Conservation (phyloP, 2,329 filamentous ascomycete species). For the Pseudocercospora vitis region DNA sequence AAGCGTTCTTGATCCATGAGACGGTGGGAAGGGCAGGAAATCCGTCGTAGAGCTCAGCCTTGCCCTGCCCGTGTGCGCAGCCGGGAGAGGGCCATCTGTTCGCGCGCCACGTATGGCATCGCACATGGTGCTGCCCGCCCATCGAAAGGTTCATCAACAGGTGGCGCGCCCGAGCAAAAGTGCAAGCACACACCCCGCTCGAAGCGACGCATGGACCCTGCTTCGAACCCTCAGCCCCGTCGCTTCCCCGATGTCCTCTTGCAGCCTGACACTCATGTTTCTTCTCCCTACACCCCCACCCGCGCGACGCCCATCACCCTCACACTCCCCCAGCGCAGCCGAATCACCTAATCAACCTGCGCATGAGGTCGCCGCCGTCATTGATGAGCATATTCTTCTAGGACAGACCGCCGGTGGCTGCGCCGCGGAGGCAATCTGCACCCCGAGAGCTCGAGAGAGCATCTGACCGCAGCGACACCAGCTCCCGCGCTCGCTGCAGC, state of each 20-base stretch:
- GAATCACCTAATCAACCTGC: neutral
- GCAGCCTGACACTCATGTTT: neutral
- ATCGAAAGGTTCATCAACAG: neutral
- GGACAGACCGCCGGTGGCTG: neutral
- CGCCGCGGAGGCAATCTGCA: neutral
- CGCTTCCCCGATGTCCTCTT: neutral
- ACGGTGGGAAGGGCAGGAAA: neutral
- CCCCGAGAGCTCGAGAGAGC: neutral
- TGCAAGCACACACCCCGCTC: too few species aligned
- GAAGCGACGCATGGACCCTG: too few species aligned
- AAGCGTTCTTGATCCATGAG: neutral
- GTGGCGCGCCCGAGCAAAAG: neutral
- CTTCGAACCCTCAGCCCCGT: neutral
- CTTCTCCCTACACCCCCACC: neutral
- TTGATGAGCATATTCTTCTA: neutral
- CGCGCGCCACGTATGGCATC: too few species aligned
- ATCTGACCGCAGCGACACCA: neutral
- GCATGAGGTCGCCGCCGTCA: neutral
- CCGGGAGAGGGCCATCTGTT: too few species aligned
- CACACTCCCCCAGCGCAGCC: neutral
- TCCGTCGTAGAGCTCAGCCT: too few species aligned
- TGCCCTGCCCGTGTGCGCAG: too few species aligned
- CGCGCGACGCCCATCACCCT: neutral
- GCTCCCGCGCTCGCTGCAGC: neutral
- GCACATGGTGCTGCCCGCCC: neutral